Conservation (phyloP, 2,329 filamentous ascomycete genomes). For the Botrytis deweyae region DNA sequence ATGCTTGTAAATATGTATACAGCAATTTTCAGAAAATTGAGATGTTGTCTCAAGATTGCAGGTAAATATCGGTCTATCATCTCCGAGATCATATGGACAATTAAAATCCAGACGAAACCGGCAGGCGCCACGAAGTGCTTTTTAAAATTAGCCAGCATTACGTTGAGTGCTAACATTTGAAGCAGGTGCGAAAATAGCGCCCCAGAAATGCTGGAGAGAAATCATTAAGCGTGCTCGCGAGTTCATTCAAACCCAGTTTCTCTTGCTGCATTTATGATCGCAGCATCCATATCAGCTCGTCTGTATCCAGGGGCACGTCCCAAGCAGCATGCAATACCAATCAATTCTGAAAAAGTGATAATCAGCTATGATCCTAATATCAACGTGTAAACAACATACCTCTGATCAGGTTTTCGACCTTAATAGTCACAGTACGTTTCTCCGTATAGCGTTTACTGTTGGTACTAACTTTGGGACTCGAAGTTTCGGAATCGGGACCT, state of each 20-base stretch:
- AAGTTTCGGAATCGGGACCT: background rate
- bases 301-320: constrained; percentile 38
- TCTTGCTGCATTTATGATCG: constrained; percentile 27
- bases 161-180: background rate
- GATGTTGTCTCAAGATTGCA: background rate
- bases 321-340: constrained; percentile 35
- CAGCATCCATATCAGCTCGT: constrained; percentile 38
- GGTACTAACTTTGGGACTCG: constrained; percentile 5
- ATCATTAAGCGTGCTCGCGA: background rate
- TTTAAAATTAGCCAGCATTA: background rate
- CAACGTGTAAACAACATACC: constrained; percentile 33
- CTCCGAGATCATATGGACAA: background rate
- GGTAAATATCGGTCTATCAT: background rate
- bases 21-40: background rate
- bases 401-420: constrained; percentile 37
- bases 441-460: constrained; percentile 18
- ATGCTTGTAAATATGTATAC: background rate
- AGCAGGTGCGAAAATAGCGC: background rate
- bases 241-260: constrained; percentile 10
- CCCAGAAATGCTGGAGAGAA: no score
- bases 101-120: background rate
- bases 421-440: constrained; percentile 35
- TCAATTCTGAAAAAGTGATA: constrained; percentile 32
- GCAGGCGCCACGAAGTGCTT: background rate
- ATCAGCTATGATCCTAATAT: background rate